These are phyloP conservation scores for Nannochloropsis oceanica DNA, from an alignment of 108 stramenopile genomes.

Conservation along the genomic window DNA sequence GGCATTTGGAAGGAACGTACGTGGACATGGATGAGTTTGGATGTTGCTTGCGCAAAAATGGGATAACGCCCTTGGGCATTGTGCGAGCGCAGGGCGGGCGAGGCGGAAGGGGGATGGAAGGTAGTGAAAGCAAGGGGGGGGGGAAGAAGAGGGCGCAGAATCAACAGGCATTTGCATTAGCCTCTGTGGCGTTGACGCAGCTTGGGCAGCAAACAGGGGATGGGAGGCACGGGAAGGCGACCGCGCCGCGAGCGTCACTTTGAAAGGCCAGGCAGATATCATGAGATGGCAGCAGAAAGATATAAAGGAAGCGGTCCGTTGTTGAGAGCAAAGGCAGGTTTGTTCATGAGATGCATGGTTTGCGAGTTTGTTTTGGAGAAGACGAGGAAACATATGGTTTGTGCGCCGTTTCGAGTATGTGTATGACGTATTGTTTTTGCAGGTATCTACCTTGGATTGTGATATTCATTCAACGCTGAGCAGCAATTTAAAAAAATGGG, in stretches of 20 bases:
- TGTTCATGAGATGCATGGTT: no score
- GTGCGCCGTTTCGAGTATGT: no score
- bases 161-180: not conserved
- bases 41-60: not conserved
- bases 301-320: no score
- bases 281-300: no score
- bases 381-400: no score
- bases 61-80: not conserved
- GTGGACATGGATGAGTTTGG: conserved; percentile 16
- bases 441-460: no score
- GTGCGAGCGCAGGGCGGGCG: not conserved
- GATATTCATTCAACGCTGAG: no score
- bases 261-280: not conserved
- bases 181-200: no score
- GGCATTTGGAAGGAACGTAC: conserved; percentile 28
- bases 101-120: not conserved
- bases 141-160: not conserved
- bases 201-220: not conserved
- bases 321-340: no score
- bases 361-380: no score
- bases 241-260: not conserved
- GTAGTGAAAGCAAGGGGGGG: not conserved
- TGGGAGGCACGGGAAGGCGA: not conserved
- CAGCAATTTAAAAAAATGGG: no score
- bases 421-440: no score